phyloP scores from a whole-genome alignment of 2,329 filamentous ascomycete species.

The Keithomyces neogunnii region DNA sequence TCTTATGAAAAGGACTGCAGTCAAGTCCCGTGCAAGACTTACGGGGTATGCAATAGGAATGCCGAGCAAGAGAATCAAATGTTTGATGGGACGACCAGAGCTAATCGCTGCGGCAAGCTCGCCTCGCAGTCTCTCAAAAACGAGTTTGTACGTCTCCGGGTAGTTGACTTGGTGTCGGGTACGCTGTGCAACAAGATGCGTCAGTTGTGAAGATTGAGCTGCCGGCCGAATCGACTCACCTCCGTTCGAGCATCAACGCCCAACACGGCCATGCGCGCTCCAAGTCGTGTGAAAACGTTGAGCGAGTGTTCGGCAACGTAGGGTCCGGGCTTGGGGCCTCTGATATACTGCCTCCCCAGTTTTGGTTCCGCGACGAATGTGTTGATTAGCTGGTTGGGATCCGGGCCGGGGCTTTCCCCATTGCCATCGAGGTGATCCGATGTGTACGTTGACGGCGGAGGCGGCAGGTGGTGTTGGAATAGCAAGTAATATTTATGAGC shows the following conservation, averaged over 20 bases:
- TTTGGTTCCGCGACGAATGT: constrained; percentile 57
- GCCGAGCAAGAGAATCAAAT: constrained; percentile 79
- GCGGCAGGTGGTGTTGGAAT: constrained; percentile 90
- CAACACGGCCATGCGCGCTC: constrained; percentile 73
- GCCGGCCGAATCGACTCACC: constrained; percentile 28
- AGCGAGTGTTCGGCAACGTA: constrained; percentile 86
- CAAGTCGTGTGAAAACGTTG: constrained; percentile 78
- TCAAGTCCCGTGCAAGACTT: constrained; percentile 18
- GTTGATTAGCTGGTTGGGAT: constrained; percentile 64
- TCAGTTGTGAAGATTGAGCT: not conserved
- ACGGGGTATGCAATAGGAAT: constrained; percentile 80
- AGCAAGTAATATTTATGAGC: constrained; percentile 98
- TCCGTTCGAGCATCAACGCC: constrained; percentile 92
- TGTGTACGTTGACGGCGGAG: constrained; percentile 78
- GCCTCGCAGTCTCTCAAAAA: constrained; percentile 67
- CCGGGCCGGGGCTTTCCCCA: constrained; percentile 41
- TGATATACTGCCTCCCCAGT: constrained; percentile 65
- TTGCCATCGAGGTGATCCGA: constrained; percentile 32
- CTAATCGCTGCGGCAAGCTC: constrained; percentile 63
- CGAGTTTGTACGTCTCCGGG: constrained; percentile 75
- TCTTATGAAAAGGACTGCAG: constrained; percentile 10
- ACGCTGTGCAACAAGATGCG: constrained; percentile 36
- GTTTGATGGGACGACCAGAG: constrained; percentile 70
- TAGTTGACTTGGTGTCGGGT: constrained; percentile 94
- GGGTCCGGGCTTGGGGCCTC: constrained; percentile 68